phyloP scores from a whole-genome alignment of 1,284 basidiomycete species.

The Exobasidium rhododendri region DNA sequence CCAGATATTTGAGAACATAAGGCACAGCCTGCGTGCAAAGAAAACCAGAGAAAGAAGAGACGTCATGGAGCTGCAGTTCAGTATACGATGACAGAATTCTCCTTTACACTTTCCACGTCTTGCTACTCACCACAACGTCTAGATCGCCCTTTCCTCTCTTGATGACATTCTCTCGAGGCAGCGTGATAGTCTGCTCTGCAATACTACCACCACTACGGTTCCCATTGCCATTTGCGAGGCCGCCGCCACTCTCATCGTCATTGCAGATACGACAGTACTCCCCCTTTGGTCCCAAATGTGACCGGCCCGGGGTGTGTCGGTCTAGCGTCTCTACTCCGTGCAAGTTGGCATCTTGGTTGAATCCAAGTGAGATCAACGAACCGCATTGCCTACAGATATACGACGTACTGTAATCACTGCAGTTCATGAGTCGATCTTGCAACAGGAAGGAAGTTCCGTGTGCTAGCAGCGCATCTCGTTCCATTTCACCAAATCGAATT shows the following conservation, averaged over 20 bases:
- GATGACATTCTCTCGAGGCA: conserved; percentile 33
- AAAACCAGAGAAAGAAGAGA: neutral
- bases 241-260: conserved; percentile 28
- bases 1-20: conserved; percentile 66
- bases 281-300: conserved; percentile 39
- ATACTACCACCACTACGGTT: conserved; percentile 15
- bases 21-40: conserved; percentile 83
- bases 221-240: conserved; percentile 25
- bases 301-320: neutral
- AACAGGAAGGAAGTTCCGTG: conserved; percentile 97
- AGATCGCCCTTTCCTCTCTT: conserved; percentile 34
- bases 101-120: no score
- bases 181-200: conserved; percentile 20
- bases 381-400: conserved; percentile 98
- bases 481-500: conserved; percentile 99
- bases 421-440: conserved; percentile 98
- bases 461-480: conserved; percentile 94
- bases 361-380: conserved; percentile 81
- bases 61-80: no score
- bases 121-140: conserved; percentile 34
- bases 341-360: conserved; percentile 29
- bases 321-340: conserved; percentile 28
- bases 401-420: conserved; percentile 96
- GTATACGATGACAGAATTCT: no score
- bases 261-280: conserved; percentile 52